Base-by-base conservation (phyloP, 1,139 yeast genomes). In the Kluyveromyces marxianus region DNA sequence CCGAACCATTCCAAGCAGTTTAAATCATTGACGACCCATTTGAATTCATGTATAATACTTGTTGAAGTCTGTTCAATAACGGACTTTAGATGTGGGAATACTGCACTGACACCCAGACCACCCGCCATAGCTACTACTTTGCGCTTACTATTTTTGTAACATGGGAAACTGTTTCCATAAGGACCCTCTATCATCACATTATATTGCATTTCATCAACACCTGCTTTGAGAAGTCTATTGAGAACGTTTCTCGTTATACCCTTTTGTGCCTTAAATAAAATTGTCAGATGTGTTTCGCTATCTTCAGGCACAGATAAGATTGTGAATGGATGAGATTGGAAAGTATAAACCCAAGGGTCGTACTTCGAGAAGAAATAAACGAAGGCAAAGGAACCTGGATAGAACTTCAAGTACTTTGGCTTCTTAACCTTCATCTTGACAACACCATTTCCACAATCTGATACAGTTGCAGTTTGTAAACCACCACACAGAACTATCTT, bases 281-380 rank as follows among this genome's bases (percentile, higher is more conserved):
- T 62, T 0, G 67, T 60, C 4, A 75, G 53, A 57, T 69, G 56
- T 58, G 70, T 62, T 48, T 68, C 55, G 48, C 67, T 59, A 4
- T 41, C 65, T 25, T 52, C 48, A 4, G 60, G 56, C 8, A 55
- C 50, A 26, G 53, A 46, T 10, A 78, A 68, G 7, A 78, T 71
- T 0, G 87, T 78, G 54, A 82, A 82, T 1, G 89, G 89, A 59
- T 83, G 89, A 0, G 83, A 75, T 57, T 83, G 88, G 73, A 77
- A 83, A 24, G 54, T 49, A 37, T 54, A 56, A 38, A 55, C 81
- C 82, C 54, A 77, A 70, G 60, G 50, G 41, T 51, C 72, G 6
- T 52, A 58, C 37, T 78, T 71, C 37, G 70, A 63, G 40, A 76
- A 60, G 47, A 81, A 74, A 57, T 81, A 79, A 42, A 83, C 64